Evolutionary conservation across 257 asterid genomes (phyloP), one percentile per base, ranked within the genome.

Genomic region (Anisodus tanguticus): DNA sequence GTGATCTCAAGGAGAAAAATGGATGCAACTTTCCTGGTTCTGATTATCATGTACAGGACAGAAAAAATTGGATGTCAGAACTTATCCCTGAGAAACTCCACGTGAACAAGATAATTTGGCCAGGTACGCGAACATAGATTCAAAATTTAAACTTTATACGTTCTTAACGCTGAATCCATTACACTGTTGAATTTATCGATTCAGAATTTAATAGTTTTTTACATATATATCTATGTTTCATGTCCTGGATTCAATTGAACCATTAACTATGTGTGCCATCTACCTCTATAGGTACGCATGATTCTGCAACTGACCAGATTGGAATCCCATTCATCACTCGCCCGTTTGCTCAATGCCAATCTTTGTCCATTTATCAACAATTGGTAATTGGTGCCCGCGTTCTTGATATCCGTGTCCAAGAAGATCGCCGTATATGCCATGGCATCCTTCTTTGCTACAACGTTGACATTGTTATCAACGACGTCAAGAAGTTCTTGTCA

Each of bases 331-430:
- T 88, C 57, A 86, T 96, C 31, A 82, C 93, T 43, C 92, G 99
- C 16, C 98, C 97, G 12, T 93, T 93, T 57, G 98, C 95, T 0
- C 95, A 90, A 82, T 96, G 98, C 85, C 98, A 93, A 85, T 88
- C 95, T 13, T 87, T 92, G 59, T 94, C 98, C 19, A 90, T 96
- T 64, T 94, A 96, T 86, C 47, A 86, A 2, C 99, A 94, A 90
- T 94, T 96, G 2, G 86, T 55, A 41, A 85, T 67, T 79, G 99
- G 98, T 8, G 87, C 95, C 67, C 90, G 98, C 5, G 89, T 90
- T 17, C 79, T 96, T 78, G 98, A 96, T 74, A 82, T 96, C 81
- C 94, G 98, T 60, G 92, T 96, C 17, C 97, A 94, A 80, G 93
- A 94, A 71, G 92, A 94, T 82, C 90, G 93, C 47, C 88, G 86